Conservation (phyloP, 2,329 filamentous ascomycete genomes). For the Aureobasidium pullulans region DNA sequence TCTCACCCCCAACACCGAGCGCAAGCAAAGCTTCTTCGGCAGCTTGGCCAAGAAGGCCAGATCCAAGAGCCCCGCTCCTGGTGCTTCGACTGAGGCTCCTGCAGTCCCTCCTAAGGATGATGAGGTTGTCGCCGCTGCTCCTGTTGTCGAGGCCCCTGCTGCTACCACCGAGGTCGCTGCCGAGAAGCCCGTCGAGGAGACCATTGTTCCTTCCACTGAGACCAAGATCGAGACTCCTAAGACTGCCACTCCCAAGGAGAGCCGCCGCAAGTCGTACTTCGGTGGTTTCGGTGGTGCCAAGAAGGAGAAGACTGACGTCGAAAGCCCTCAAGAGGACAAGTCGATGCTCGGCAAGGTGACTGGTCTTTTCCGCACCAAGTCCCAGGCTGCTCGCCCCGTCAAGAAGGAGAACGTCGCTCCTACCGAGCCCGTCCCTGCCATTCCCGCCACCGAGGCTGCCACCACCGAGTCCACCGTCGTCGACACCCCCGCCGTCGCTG, state of each 20-base stretch:
- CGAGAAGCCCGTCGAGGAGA: slow-evolving; percentile 13
- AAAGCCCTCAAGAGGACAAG: slow-evolving; percentile 21
- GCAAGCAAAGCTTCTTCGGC: slow-evolving; percentile 17
- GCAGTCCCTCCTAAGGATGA: slow-evolving; percentile 20
- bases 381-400: slow-evolving; percentile 33
- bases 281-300: slow-evolving; percentile 16
- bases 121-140: slow-evolving; percentile 18
- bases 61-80: slow-evolving; percentile 17
- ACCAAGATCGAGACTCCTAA: slow-evolving; percentile 13
- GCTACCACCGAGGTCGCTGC: slow-evolving; percentile 19
- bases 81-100: slow-evolving; percentile 14
- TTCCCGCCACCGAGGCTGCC: slow-evolving; percentile 10
- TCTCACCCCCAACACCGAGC: slow-evolving; percentile 16
- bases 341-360: slow-evolving; percentile 20
- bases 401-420: slow-evolving; percentile 30
- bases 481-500: slow-evolving; percentile 3
- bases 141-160: slow-evolving; percentile 15
- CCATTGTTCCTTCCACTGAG: slow-evolving; percentile 9
- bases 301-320: slow-evolving; percentile 21
- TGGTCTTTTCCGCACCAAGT: slow-evolving; percentile 32
- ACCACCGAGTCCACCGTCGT: not conserved
- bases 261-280: slow-evolving; percentile 19
- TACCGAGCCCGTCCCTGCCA: slow-evolving; percentile 19
- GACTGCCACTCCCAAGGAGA: slow-evolving; percentile 16
- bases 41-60: slow-evolving; percentile 16